These are phyloP conservation scores for Casaregolazyma lundiana DNA, from an alignment of 1,139 yeast species.

Conservation along the genomic window DNA sequence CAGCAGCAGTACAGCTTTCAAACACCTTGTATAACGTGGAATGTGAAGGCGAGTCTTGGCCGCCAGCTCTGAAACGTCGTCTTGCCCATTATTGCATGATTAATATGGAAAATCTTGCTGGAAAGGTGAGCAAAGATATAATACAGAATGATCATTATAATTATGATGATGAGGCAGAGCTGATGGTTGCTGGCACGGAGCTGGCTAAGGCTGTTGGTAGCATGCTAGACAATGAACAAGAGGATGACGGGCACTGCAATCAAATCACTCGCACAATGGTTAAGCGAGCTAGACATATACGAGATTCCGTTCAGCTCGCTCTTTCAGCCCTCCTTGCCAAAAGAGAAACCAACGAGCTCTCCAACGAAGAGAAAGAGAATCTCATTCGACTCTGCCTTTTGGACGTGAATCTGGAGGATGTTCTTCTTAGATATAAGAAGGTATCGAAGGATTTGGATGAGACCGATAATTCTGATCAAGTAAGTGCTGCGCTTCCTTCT, in stretches of 20 bases:
- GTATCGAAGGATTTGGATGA: constrained; percentile 4
- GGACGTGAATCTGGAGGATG: constrained; percentile 31
- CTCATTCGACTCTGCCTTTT: constrained; percentile 32
- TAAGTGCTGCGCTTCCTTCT: constrained; percentile 3
- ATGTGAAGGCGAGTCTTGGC: constrained; percentile 61
- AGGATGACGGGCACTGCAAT: constrained; percentile 15
- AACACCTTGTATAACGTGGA: constrained; percentile 64
- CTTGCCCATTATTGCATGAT: constrained; percentile 78
- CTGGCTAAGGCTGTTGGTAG: constrained; percentile 30
- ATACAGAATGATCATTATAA: constrained; percentile 29
- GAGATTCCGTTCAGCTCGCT: constrained; percentile 25
- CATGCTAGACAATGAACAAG: constrained; percentile 22
- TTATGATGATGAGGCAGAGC: constrained; percentile 22
- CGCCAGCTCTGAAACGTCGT: constrained; percentile 69
- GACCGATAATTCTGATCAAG: not conserved
- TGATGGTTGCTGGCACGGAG: constrained; percentile 28
- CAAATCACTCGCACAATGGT: constrained; percentile 26
- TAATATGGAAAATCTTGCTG: constrained; percentile 56
- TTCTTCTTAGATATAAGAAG: constrained; percentile 24
- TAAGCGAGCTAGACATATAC: constrained; percentile 27
- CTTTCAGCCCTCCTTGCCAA: constrained; percentile 27
- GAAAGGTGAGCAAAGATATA: constrained; percentile 33
- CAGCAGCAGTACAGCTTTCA: constrained; percentile 66
- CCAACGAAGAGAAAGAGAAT: constrained; percentile 25
- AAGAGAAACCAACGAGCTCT: constrained; percentile 18